Conservation (phyloP, 768 basidiomycete genomes). For the Hirschioporus abietinus region DNA sequence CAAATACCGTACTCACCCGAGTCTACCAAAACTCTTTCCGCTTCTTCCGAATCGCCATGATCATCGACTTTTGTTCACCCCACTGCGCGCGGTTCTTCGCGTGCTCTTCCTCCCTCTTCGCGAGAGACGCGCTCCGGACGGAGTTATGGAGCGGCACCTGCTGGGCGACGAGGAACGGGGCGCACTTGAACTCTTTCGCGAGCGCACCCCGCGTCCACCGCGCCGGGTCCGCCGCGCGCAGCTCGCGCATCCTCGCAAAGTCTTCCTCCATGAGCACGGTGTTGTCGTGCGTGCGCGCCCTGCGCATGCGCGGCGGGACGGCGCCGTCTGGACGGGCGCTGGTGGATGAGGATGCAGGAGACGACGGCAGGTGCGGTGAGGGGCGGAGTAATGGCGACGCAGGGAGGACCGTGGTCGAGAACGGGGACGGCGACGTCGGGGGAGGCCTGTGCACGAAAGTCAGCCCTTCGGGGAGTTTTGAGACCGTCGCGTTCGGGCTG, state of each 20-base stretch:
- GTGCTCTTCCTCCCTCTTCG: conserved; percentile 41
- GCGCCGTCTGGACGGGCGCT: neutral
- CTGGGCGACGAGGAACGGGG: conserved; percentile 57
- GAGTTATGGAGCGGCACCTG: conserved; percentile 57
- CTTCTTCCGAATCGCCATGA: conserved; percentile 59
- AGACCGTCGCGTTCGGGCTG: conserved; percentile 48
- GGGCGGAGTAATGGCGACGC: conserved; percentile 63
- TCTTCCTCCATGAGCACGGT: conserved; percentile 44
- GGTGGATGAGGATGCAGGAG: conserved; percentile 39
- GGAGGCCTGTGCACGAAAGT: conserved; percentile 87
- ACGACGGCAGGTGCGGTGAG: conserved; percentile 19
- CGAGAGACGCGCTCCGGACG: conserved; percentile 38
- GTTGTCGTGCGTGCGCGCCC: conserved; percentile 19
- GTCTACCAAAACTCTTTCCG: conserved; percentile 68
- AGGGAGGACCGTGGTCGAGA: conserved; percentile 64
- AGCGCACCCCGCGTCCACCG: conserved; percentile 58
- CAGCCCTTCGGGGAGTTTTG: conserved; percentile 43
- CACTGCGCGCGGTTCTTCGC: conserved; percentile 47
- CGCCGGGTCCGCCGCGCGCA: conserved; percentile 53
- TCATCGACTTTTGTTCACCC: conserved; percentile 64
- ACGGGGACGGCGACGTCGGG: conserved; percentile 67
- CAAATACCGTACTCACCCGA: neutral
- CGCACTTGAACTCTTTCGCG: conserved; percentile 75
- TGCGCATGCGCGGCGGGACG: conserved; percentile 22
- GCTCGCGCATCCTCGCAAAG: conserved; percentile 49